These are phyloP conservation scores for Penicillium sp. DNA, from an alignment of 2,329 filamentous ascomycete genomes.

Conservation along the genomic window DNA sequence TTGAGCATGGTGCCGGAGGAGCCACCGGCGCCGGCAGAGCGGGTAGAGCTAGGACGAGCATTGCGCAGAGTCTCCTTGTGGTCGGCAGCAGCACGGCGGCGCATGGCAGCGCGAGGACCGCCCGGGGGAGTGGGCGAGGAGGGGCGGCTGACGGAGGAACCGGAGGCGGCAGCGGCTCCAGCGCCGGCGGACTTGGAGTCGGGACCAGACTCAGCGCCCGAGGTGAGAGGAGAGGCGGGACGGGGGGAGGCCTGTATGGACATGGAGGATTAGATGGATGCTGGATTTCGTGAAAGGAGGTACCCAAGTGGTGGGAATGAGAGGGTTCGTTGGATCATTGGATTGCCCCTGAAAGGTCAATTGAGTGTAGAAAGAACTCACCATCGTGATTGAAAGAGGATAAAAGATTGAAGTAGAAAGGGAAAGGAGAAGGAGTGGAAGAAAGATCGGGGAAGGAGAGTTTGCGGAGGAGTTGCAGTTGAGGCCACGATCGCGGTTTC, in stretches of 20 bases:
- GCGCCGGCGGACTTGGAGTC: constrained; percentile 44
- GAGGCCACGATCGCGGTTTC: constrained; percentile 31
- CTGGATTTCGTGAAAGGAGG: constrained; percentile 5
- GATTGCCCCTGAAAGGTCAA: neutral
- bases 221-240: constrained; percentile 45
- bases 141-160: constrained; percentile 70
- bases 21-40: constrained; percentile 89
- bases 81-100: constrained; percentile 91
- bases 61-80: constrained; percentile 97
- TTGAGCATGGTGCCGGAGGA: constrained; percentile 98
- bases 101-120: constrained; percentile 90
- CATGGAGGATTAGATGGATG: constrained; percentile 1
- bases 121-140: constrained; percentile 87
- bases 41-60: constrained; percentile 85
- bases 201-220: constrained; percentile 45
- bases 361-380: constrained; percentile 8
- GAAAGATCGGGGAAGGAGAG: constrained; percentile 16
- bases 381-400: constrained; percentile 21
- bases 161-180: constrained; percentile 54
- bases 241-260: constrained; percentile 37
- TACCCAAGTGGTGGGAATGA: neutral
- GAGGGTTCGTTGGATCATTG: neutral
- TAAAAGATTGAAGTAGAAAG: constrained; percentile 10
- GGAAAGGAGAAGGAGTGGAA: constrained; percentile 11
- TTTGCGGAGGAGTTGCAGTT: constrained; percentile 20